Conservation (phyloP, 371 early-diverging fungal genomes). For the Lichtheimia ramosa region DNA sequence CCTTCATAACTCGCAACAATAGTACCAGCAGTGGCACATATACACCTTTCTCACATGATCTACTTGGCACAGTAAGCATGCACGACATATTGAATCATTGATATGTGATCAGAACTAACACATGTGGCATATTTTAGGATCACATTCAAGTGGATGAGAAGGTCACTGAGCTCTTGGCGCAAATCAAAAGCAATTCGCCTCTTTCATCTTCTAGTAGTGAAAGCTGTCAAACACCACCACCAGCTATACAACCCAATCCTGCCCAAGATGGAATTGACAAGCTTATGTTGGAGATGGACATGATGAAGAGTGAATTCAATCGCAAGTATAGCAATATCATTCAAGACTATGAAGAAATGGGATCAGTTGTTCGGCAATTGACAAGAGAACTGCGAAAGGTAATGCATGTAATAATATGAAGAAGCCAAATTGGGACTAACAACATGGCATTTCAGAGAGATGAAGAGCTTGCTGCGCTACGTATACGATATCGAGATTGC, state of each 20-base stretch:
- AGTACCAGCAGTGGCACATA: not conserved
- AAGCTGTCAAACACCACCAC: slow-evolving; percentile 5
- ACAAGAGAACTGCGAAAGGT: slow-evolving; percentile 11
- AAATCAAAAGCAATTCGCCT: slow-evolving; percentile 12
- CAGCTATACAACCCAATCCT: not conserved
- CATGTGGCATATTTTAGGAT: not conserved
- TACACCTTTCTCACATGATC: slow-evolving; percentile 7
- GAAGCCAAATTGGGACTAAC: not conserved
- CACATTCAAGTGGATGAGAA: slow-evolving; percentile 8
- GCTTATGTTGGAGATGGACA: slow-evolving; percentile 15
- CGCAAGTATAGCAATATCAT: slow-evolving; percentile 11
- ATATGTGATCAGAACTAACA: not conserved
- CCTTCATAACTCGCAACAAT: not conserved
- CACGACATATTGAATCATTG: not conserved
- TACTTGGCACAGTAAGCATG: not conserved
- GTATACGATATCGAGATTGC: slow-evolving; percentile 13
- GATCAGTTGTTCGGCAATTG: slow-evolving; percentile 13
- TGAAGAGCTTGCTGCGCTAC: slow-evolving; percentile 13
- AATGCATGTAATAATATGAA: not conserved
- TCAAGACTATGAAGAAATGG: slow-evolving; percentile 17
- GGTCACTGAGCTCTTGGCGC: slow-evolving; percentile 9
- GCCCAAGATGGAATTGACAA: slow-evolving; percentile 11
- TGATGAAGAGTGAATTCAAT: slow-evolving; percentile 16
- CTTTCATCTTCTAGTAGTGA: slow-evolving; percentile 5
- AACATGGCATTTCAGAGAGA: slow-evolving; percentile 12